Evolutionary conservation across 306 rosid genomes (phyloP), one percentile per base, ranked within the genome.

Genomic region (Hippophae tibetana): DNA sequence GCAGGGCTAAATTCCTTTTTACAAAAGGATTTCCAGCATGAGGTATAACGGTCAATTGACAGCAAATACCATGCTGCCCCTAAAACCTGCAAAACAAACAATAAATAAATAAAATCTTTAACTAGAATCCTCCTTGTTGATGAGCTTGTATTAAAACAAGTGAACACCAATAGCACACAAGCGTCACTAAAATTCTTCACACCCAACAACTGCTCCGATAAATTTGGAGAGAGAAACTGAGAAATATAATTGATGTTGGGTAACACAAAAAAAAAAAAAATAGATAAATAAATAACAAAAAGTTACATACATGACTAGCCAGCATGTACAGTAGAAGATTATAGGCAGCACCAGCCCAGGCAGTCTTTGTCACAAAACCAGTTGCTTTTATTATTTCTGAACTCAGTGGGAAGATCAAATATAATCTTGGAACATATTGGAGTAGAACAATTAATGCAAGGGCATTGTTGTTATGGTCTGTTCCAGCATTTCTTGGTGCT

Each of bases 261-360:
- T 31, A 1, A 4, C 45, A 38, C 41, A 13, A 44, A 46, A 63
- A 57, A 9, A 73, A 43, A 51, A 27, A n/a, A n/a, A n/a, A n/a
- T n/a, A n/a, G 23, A 18, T 18, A 18, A 18, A 18, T 18, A 18
- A 18, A 18, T 18, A 18, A 18, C 23, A 18, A 40, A 42, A 31
- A 78, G 60, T 44, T 66, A 71, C 90, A 67, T 72, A 92, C 99
- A 74, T 92, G 99, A 80, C 99, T 92, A 74, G 99, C 99, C 84
- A 92, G 61, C 96, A 92, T 92, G 71, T 81, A 92, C 50, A 92
- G 71, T 62, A 92, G 76, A 54, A 92, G 85, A 78, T 92, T 92
- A 74, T 92, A 92, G 10, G 99, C 99, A 57, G 99, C 99, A 44
- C 99, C 99, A 40, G 96, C 99, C 95, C 96, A 92, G 53, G 99